phyloP scores from a whole-genome alignment of 2,329 filamentous ascomycete species.

The Monilinia fructigena region DNA sequence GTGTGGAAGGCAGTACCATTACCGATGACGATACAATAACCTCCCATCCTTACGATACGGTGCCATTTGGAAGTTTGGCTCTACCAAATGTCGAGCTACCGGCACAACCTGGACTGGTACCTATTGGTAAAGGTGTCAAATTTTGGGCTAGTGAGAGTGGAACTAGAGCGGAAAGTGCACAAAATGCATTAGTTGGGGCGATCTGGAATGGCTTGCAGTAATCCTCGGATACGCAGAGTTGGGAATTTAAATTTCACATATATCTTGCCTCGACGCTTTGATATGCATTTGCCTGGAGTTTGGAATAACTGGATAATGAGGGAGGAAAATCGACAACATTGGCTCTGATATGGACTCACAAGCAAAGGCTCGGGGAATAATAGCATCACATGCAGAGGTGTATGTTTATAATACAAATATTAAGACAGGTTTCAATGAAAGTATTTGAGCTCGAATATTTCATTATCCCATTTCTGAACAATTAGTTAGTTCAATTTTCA shows the following conservation, averaged over 20 bases:
- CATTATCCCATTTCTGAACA: too few relatives aligned
- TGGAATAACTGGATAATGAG: neutral
- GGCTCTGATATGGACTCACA: neutral
- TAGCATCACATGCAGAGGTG: neutral
- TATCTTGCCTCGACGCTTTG: neutral
- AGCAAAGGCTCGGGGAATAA: neutral
- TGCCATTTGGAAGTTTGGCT: slow-evolving; percentile 10
- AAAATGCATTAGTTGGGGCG: slow-evolving; percentile 18
- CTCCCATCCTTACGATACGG: slow-evolving; percentile 9
- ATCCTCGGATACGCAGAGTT: neutral
- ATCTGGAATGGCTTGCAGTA: slow-evolving; percentile 17
- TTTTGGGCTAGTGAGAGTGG: slow-evolving; percentile 20
- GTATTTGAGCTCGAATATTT: neutral
- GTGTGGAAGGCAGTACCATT: slow-evolving; percentile 34
- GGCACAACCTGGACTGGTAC: slow-evolving; percentile 10
- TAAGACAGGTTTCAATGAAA: neutral
- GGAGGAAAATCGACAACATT: neutral
- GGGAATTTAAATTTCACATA: neutral
- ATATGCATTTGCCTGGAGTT: neutral
- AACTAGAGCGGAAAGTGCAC: slow-evolving; percentile 8
- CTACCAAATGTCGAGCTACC: slow-evolving; percentile 3
- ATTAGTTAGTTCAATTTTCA: too few relatives aligned
- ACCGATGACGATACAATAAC: slow-evolving; percentile 4
- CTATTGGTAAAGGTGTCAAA: slow-evolving; percentile 4
- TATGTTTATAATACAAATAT: neutral